Base-by-base conservation (phyloP, 1,139 yeast genomes). In the Taiozyma sp. region DNA sequence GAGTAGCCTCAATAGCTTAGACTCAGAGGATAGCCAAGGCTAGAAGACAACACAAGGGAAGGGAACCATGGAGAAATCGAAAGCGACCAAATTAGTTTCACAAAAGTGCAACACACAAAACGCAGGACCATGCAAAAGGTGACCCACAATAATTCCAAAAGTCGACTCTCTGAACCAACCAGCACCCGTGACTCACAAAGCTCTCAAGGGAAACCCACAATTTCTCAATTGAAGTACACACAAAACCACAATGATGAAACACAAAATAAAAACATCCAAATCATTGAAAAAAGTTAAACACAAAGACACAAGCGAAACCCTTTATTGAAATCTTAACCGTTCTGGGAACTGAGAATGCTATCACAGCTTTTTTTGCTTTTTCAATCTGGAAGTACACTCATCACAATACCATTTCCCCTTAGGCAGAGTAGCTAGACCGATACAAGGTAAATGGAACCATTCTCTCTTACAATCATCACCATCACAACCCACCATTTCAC, bases 401-500 rank as follows among this genome's bases (percentile, higher is more conserved):
- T 90, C 95, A 69, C 99, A 93, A 63, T 84, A 93, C 99, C 99
- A 93, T 62, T 89, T 89, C 4, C 98, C 99, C 69, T 85, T 88
- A 7, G 99, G 99, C 10, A 95, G 85, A 50, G 90, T 87, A 47
- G 83, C 82, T 58, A 91, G 78, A 2, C 97, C 97, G 47, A 90
- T 91, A 68, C 99, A 93, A 19, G 97, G 97, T 63, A 91, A 75
- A 70, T 93, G 99, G 73, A 93, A 93, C 99, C 99, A 93, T 68
- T 93, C 98, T 50, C 91, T 76, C 65, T 85, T 85, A 71, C 99
- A 93, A 56, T 85, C 83, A 46, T 87, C 93, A 3, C 97, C 97
- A 65, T 93, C 99, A 70, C 99, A 93, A 3, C 96, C 99, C 54
- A 93, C 97, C 99, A 93, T 93, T 64, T 93, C 98, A 21, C 99